Base-by-base conservation (phyloP, 208 protist species). In the Trypanosoma boissoni region DNA sequence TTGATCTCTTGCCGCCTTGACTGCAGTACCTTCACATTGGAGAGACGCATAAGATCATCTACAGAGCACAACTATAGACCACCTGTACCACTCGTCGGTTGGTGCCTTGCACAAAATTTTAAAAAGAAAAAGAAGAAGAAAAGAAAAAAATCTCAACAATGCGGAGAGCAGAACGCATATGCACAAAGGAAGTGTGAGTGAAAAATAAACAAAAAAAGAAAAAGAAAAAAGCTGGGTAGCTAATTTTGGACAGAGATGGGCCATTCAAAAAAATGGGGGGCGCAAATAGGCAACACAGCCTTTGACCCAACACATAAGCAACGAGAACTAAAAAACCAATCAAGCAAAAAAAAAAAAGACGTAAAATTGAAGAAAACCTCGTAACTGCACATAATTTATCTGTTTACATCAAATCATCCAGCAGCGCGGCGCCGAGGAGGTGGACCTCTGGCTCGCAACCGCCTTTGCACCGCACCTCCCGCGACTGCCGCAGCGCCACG, bases 11-110 rank as follows among this genome's bases (percentile, higher is more conserved):
- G 42, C 4, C 82, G 75, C 21, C 67, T 63, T 2, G 75, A 37
- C 12, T 87, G 67, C 28, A 91, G 55, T 10, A 64, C 58, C 48
- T 86, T 91, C 7, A 85, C 82, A 28, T 78, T 34, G 6, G 68
- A 31, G 24, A 50, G 28, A 28, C 46, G 55, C 54, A 51, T 62
- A n/a, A n/a, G n/a, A n/a, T n/a, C n/a, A n/a, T n/a, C n/a, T n/a
- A n/a, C n/a, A n/a, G n/a, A n/a, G n/a, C n/a, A n/a, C n/a, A n/a
- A n/a, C n/a, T n/a, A n/a, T n/a, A n/a, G n/a, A n/a, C n/a, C n/a
- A n/a, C n/a, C n/a, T n/a, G n/a, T n/a, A n/a, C n/a, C n/a, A n/a
- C n/a, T n/a, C n/a, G n/a, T n/a, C n/a, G n/a, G n/a, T n/a, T n/a
- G n/a, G n/a, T n/a, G n/a, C n/a, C n/a, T n/a, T n/a, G n/a, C n/a